These are phyloP conservation scores for Hypoxylon subgilvum DNA, from an alignment of 495 filamentous ascomycete genomes.

Conservation along the genomic window DNA sequence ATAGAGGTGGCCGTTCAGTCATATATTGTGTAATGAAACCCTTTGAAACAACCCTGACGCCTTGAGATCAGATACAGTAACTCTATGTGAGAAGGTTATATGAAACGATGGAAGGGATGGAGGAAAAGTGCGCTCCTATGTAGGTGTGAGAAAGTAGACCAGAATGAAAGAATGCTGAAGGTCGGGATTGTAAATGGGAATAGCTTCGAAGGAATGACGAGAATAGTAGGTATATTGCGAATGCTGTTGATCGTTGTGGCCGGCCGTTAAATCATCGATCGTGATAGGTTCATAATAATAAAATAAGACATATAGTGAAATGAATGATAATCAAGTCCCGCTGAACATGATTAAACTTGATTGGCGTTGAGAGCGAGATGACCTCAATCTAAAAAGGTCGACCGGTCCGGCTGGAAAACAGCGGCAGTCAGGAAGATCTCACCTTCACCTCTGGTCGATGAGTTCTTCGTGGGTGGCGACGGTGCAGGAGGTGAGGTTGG, in stretches of 20 bases:
- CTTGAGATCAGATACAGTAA: constrained; percentile 21
- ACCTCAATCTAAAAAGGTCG: constrained; percentile 13
- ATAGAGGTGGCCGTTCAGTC: constrained; percentile 42
- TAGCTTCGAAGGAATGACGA: constrained; percentile 30
- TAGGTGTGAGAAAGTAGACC: background rate
- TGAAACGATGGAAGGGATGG: constrained; percentile 9
- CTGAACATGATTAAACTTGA: constrained; percentile 2
- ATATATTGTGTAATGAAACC: constrained; percentile 11
- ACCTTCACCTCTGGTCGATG: constrained; percentile 17
- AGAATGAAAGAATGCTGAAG: constrained; percentile 22
- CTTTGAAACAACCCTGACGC: constrained; percentile 20
- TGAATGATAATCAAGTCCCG: background rate
- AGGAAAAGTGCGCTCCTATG: background rate
- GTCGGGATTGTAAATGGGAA: constrained; percentile 24
- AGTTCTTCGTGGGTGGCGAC: constrained; percentile 39
- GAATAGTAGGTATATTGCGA: constrained; percentile 26
- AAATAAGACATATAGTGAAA: constrained; percentile 21
- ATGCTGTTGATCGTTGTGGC: constrained; percentile 38
- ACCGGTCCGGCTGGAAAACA: constrained; percentile 47
- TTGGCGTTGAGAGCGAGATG: background rate
- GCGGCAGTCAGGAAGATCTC: constrained; percentile 53
- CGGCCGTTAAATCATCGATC: constrained; percentile 44
- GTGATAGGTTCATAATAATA: constrained; percentile 25
- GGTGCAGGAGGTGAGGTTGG: constrained; percentile 38
- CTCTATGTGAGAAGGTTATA: constrained; percentile 15